Evolutionary conservation across 73 alveolate genomes (phyloP), one percentile per base, ranked within the genome.

Genomic region (Uronychia setigera): DNA sequence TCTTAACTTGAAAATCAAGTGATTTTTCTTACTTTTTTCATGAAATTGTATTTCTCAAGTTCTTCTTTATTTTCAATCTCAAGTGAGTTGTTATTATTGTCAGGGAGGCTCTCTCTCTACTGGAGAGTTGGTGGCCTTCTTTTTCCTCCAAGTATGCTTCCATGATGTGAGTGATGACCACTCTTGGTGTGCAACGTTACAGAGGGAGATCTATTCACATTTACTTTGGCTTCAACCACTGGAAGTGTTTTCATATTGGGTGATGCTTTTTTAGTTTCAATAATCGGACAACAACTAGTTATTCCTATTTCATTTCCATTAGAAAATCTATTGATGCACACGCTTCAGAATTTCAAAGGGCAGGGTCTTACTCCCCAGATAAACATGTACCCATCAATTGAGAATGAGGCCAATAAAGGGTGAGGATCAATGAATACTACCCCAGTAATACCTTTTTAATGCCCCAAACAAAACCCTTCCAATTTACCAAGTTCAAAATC

Each of bases 401-500:
- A 94, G 28, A 96, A 28, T 1, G 96, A 87, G 26, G 94, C 93
- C 74, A 98, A 88, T 0, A 94, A 74, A 1, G 99, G 98, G 80
- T 95, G 94, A 58, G 99, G 98, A 77, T 97, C 97, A 26, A 96
- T 74, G 89, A 98, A 98, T 57, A 83, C 92, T 33, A 98, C 74
- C 35, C 90, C 80, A n/a, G 94, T 77, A 1, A 94, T 95, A 79
- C 85, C 95, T 77, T 79, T 86, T 60, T 89, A 67, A 78, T 94
- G 95, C 85, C 86, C 98, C 84, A 85, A 76, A 80, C 95, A 91
- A 59, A 96, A 93, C 59, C 95, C 99, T 79, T 97, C 99, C 27
- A 98, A 77, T 88, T 98, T 98, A 13, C 95, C 91, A 84, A 94
- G 95, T 86, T 98, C 99, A 87, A 98, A 97, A 87, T 98, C 99